Evolutionary conservation across 192 early-diverging fungal species (phyloP).

Genomic region (Coemansia furcata): DNA sequence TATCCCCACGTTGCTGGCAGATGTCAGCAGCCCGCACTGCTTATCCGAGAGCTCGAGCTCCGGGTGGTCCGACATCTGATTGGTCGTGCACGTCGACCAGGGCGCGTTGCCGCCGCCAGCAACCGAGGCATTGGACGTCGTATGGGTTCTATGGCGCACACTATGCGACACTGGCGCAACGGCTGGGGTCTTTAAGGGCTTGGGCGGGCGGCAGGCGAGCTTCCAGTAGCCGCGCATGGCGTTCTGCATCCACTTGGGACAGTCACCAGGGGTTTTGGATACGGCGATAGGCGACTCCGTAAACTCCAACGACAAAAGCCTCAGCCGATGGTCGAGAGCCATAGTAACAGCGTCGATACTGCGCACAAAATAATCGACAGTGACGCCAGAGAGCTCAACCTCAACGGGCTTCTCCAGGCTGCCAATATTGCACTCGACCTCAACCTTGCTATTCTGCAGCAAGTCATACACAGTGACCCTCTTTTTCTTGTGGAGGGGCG

Average conservation of each 20-base stretch:
- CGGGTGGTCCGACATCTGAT: conserved; percentile 7
- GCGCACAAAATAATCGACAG: conserved; percentile 36
- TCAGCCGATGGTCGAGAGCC: conserved; percentile 43
- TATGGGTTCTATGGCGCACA: background rate
- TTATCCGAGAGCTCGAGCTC: background rate
- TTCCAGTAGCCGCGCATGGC: conserved; percentile 52
- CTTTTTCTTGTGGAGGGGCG: conserved; percentile 25
- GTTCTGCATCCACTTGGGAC: conserved; percentile 49
- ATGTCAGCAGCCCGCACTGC: background rate
- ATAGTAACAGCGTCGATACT: conserved; percentile 49
- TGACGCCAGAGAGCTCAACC: conserved; percentile 33
- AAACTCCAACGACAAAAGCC: conserved; percentile 28
- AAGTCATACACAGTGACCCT: conserved; percentile 37
- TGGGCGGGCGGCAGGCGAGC: conserved; percentile 30
- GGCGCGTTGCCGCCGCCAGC: background rate
- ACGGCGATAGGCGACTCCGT: conserved; percentile 31
- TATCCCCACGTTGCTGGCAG: background rate
- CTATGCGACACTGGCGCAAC: background rate
- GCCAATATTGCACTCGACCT: conserved; percentile 18
- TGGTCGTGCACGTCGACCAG: conserved; percentile 8
- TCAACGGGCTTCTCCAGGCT: conserved; percentile 23
- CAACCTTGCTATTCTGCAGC: conserved; percentile 44
- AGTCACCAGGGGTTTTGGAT: conserved; percentile 12
- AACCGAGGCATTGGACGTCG: background rate
- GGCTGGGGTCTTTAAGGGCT: background rate